Evolutionary conservation across 2,329 filamentous ascomycete genomes (phyloP), one percentile per base, ranked within the genome.

Genomic region (Colletotrichum phormii): DNA sequence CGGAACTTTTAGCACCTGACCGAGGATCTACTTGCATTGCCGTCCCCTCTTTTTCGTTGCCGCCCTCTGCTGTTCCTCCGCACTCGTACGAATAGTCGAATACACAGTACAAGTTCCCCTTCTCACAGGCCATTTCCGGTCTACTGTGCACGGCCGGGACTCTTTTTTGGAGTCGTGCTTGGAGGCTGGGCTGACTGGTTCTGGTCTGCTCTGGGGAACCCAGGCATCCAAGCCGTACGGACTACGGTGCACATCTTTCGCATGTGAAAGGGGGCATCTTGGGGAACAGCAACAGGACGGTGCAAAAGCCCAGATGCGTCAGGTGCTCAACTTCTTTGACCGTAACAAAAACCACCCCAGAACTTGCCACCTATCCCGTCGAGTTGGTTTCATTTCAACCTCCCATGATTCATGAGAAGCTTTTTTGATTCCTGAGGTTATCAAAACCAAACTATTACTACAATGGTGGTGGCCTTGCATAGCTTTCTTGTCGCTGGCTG

Each of bases 1-100:
- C 55, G 71, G 71, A 71, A 49, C 66, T 65, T 73, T 65, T 57
- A 71, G 55, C 71, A 73, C 71, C 71, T 73, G 71, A 73, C 67
- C 71, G 71, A 73, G 42, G 33, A 65, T 71, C 71, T 73, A 22
- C 33, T 24, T 42, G 59, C 69, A 69, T 54, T 65, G 60, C 70
- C 70, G 66, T 72, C 70, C 60, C 66, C 66, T 65, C 66, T 72
- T 70, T 72, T 64, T 53, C 37, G 15, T n/a, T 9, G 66, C 33
- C 46, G 51, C 54, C 33, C 46, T 37, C 54, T 63, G 57, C 49
- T 31, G 29, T 31, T 49, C 46, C 53, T 60, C 60, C 66, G 31
- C 65, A 49, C 42, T 64, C 22, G 31, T 26, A 49, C 46, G 15
- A 31, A n/a, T 15, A 29, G 37, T 42, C 37, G 31, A 53, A 37